Evolutionary conservation across 2,329 filamentous ascomycete species (phyloP), one percentile per base, ranked within the genome.

Genomic region (Xylariaceae sp.): DNA sequence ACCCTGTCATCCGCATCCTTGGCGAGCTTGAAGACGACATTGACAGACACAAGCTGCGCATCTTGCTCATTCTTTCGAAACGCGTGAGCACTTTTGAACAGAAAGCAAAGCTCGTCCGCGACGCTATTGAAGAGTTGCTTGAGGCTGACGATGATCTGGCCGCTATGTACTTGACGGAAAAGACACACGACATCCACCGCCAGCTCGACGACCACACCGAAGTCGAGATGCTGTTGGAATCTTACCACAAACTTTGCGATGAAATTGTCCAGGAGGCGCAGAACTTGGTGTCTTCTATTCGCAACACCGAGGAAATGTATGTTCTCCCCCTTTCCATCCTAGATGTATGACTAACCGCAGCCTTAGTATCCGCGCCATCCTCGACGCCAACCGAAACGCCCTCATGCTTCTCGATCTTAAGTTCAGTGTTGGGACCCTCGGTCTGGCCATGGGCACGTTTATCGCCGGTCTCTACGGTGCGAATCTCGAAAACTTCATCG

Each of bases 401-500:
- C 88, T 99, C 60, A 99, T 99, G 94, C 80, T 99, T 16, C 82
- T 97, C 31, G 94, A 97, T 59, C 85, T 99, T 62, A 96, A 96
- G 68, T 96, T 97, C 74, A 94, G 89, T 67, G 92, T 99, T 54
- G 90, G 91, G 51, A 97, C 94, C 1, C 82, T 99, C 5, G 91
- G 92, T n/a, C 84, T 97, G 44, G 93, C 90, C 49, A 90, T 92
- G 67, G 94, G 94, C 50, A 97, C 94, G 45, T 95, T 97, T 67
- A 81, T 97, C 63, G 95, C 94, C 9, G 92, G 92, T n/a, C 84
- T 99, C n/a, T 99, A 97, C 78, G 94, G 94, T 63, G 97, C 97
- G 92, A 99, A 99, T 75, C 77, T 99, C 59, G 95, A 97, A 69
- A 97, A 97, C 73, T 97, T 97, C 71, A 90, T 97, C 63, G 94